Conservation (phyloP, 164 flowering plant species). For the Cinnamomum chago region DNA sequence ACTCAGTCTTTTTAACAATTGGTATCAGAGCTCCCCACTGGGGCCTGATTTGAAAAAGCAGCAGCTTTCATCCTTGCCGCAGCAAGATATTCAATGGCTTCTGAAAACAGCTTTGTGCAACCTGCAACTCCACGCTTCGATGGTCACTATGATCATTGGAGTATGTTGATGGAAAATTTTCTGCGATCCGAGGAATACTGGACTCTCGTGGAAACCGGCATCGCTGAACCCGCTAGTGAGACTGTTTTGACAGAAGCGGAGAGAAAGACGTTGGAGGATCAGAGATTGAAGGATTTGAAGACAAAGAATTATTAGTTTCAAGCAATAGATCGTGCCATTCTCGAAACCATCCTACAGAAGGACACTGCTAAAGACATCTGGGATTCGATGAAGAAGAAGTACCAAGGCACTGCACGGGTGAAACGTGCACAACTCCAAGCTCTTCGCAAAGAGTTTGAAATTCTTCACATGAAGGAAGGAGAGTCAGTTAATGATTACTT, state of each 20-base stretch:
- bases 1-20: no score
- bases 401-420: neutral
- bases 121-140: no score
- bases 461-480: constrained; percentile 4
- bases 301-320: neutral
- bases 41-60: no score
- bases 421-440: constrained; percentile 6
- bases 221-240: neutral
- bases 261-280: neutral
- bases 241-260: neutral
- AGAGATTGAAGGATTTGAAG: neutral
- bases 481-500: constrained; percentile 1
- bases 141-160: neutral
- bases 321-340: neutral
- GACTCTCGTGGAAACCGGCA: neutral
- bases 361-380: neutral
- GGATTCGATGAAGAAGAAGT: neutral
- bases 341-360: neutral
- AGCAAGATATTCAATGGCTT: no score
- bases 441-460: constrained; percentile 5
- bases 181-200: neutral
- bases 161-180: neutral
- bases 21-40: no score
- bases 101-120: no score
- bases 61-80: no score